Evolutionary conservation across 2,329 filamentous ascomycete genomes (phyloP), one percentile per base, ranked within the genome.

Genomic region (Coniochaeta sp.): DNA sequence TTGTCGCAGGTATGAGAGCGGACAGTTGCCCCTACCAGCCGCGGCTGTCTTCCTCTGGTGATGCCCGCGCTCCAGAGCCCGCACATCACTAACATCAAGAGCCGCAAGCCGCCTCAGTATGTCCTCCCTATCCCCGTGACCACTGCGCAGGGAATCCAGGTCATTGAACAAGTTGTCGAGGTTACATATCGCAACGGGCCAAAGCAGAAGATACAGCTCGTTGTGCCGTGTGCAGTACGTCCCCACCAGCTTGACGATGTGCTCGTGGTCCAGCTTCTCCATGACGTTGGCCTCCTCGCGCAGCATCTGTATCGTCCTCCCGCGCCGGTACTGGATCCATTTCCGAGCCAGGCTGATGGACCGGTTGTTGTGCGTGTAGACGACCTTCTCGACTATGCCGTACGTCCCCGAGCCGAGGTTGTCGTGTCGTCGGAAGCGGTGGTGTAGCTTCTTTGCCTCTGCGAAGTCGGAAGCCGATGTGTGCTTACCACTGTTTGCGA

Each of bases 141-240:
- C 65, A 2, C 61, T 57, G n/a, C 66, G 65, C 26, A 76, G 57
- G 16, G 57, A 58, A 26, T 75, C 72, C 12, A 77, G 57, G 54
- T 76, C 73, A 40, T 69, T 65, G 16, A 76, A 64, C 9, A 77
- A 63, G 28, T 58, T 63, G 51, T 65, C 64, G 33, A 77, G 58
- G 54, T 72, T 74, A 62, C 73, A 76, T 6, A 72, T 65, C 18
- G 73, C 74, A 24, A 69, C 73, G 10, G 74, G 74, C 68, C 73
- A 76, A 27, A 75, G 66, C 35, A 77, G 64, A 10, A 77, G 60
- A 51, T 71, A 76, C 4, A 77, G 58, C 51, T 73, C 65, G 52
- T 68, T 65, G 9, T 59, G 62, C 22, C 65, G 66, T 6, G 66
- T 63, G 35, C 69, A 70, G 56, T 77, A 77, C 1, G 74, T 72